A percentile compares a stretch with the other conserved stretches of the same genome.
Conservation (phyloP, 1,284 basidiomycete species). For the Moesziomyces globuligerus region DNA sequence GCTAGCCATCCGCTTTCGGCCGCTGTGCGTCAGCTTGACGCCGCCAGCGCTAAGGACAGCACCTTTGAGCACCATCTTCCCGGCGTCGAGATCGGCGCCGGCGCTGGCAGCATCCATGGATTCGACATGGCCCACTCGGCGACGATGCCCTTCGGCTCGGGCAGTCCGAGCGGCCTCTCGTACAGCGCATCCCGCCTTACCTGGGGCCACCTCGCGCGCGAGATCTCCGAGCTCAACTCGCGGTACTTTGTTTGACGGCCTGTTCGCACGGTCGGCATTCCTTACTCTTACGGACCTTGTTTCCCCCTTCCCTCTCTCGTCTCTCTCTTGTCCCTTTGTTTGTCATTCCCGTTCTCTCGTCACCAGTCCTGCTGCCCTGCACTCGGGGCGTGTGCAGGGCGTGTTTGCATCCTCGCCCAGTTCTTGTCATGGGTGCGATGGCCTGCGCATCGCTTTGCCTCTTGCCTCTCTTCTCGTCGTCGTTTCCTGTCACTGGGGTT, state of each 20-base stretch:
- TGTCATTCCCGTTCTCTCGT: not conserved
- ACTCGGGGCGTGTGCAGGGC: not conserved
- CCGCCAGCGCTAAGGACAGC: not conserved
- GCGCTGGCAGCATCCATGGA: conserved; percentile 51
- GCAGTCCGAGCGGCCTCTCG: conserved; percentile 47
- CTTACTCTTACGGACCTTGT: not conserved
- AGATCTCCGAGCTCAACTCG: conserved; percentile 60
- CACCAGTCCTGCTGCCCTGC: too few species aligned
- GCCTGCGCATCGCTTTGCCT: conserved; percentile 4
- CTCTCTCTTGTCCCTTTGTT: not conserved
- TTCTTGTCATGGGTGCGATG: conserved; percentile 8
- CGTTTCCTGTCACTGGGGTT: too few species aligned
- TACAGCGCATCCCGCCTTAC: conserved; percentile 44
- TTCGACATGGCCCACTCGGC: conserved; percentile 38
- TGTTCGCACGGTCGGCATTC: conserved; percentile 3
- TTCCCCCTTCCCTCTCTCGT: conserved; percentile 6
- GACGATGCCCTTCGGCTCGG: conserved; percentile 46
- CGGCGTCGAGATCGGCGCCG: conserved; percentile 55
- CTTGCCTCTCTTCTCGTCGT: not conserved
- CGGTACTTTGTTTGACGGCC: conserved; percentile 50
- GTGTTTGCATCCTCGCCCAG: not conserved
- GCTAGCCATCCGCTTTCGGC: conserved; percentile 1
- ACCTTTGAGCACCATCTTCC: conserved; percentile 27
- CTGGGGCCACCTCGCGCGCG: conserved; percentile 56
- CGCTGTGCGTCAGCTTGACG: not conserved